These are phyloP conservation scores for Tetrapisispora namnaoensis DNA, from an alignment of 805 yeast species.

Conservation along the genomic window DNA sequence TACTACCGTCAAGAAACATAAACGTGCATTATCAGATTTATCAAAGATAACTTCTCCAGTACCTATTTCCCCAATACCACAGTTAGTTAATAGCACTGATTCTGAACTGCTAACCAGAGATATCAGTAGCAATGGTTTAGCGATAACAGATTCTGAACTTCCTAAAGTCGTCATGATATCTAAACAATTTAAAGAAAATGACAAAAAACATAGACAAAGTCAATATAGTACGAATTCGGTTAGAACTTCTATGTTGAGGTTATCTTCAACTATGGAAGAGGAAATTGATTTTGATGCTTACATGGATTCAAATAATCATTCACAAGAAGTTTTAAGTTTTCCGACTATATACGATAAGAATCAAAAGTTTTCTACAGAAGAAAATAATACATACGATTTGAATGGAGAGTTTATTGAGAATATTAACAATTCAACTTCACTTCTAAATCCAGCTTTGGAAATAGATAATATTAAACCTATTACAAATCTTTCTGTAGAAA, in stretches of 20 bases:
- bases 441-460: not conserved
- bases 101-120: not conserved
- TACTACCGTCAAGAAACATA: not conserved
- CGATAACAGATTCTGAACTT: not conserved
- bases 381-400: constrained; percentile 25
- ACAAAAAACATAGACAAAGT: not conserved
- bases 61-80: constrained; percentile 1
- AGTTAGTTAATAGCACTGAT: not conserved
- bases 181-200: not conserved
- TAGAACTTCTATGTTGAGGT: not conserved
- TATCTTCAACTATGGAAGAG: constrained; percentile 1
- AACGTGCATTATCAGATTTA: constrained; percentile 2
- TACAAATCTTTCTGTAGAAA: constrained; percentile 35
- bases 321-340: constrained; percentile 17
- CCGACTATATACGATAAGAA: constrained; percentile 40
- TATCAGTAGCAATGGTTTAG: not conserved
- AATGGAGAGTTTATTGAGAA: constrained; percentile 21
- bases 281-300: constrained; percentile 3
- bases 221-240: not conserved
- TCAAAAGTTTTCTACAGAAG: constrained; percentile 36
- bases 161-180: constrained; percentile 2
- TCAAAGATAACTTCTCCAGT: not conserved
- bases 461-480: not conserved
- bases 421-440: too few relatives aligned
- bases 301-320: constrained; percentile 4